Conservation (phyloP, 2,329 filamentous ascomycete genomes). For the Aspergillus amoenus region DNA sequence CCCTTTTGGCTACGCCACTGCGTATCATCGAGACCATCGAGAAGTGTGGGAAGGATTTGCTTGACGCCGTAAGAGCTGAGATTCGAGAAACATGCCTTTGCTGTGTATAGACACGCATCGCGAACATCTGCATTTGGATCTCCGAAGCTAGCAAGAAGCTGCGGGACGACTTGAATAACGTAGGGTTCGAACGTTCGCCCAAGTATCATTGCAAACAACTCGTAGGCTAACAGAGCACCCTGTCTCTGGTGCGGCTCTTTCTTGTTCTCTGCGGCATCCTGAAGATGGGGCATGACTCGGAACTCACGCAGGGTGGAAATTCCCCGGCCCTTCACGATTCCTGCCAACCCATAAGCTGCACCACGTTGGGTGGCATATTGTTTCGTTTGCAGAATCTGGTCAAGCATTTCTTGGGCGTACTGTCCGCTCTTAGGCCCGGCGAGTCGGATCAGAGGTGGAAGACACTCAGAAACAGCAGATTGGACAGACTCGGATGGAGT, state of each 20-base stretch:
- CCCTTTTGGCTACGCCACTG: constrained; percentile 99
- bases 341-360: constrained; percentile 90
- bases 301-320: constrained; percentile 79
- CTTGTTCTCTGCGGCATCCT: constrained; percentile 86
- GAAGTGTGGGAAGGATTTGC: constrained; percentile 83
- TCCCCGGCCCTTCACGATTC: constrained; percentile 84
- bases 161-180: constrained; percentile 90
- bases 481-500: constrained; percentile 97
- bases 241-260: constrained; percentile 88
- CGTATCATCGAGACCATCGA: constrained; percentile 88
- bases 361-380: constrained; percentile 91
- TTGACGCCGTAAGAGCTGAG: constrained; percentile 96
- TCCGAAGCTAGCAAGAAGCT: constrained; percentile 84
- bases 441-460: constrained; percentile 84
- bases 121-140: constrained; percentile 86
- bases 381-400: constrained; percentile 80
- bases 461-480: constrained; percentile 90
- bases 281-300: constrained; percentile 79
- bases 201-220: constrained; percentile 82
- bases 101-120: constrained; percentile 86
- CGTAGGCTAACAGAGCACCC: constrained; percentile 84
- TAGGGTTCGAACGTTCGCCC: constrained; percentile 93
- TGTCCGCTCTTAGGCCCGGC: constrained; percentile 73
- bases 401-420: constrained; percentile 78
- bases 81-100: constrained; percentile 90